Percentiles rank a stretch among this genome's conserved stretches.
These are phyloP conservation scores for Brassica cretica DNA, from an alignment of 345 rosid species.

Conservation along the genomic window DNA sequence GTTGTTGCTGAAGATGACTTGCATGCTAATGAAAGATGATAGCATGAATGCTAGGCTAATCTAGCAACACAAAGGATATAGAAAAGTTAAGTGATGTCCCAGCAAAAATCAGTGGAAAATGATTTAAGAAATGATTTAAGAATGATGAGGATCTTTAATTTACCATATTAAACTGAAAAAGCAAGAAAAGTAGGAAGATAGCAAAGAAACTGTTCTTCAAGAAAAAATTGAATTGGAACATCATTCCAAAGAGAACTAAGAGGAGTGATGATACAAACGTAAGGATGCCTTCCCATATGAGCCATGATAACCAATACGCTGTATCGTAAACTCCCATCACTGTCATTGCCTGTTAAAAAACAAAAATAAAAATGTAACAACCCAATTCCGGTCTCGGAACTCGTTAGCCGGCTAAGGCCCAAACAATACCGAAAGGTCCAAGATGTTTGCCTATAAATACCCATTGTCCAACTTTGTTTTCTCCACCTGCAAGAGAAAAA, in stretches of 20 bases:
- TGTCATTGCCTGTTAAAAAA: slow-evolving; percentile 75
- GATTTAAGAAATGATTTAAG: slow-evolving; percentile 10
- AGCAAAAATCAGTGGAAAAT: slow-evolving; percentile 7
- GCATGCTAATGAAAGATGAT: slow-evolving; percentile 73
- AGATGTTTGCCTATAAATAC: no score
- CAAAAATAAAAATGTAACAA: no score
- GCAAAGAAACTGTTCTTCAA: slow-evolving; percentile 71
- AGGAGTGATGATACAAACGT: slow-evolving; percentile 68
- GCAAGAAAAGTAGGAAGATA: slow-evolving; percentile 69
- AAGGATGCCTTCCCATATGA: slow-evolving; percentile 77
- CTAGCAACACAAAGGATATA: slow-evolving; percentile 47
- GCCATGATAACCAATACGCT: slow-evolving; percentile 90
- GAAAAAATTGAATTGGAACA: slow-evolving; percentile 88
- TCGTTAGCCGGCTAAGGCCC: no score
- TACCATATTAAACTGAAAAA: slow-evolving; percentile 90
- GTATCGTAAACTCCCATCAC: slow-evolving; percentile 85
- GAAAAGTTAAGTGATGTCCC: not conserved
- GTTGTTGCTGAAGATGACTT: slow-evolving; percentile 81
- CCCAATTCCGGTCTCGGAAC: no score
- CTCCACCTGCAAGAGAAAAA: no score
- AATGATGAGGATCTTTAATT: slow-evolving; percentile 12
- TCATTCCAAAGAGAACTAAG: slow-evolving; percentile 81
- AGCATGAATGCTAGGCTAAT: slow-evolving; percentile 73
- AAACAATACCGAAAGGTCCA: no score
- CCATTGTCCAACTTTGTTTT: no score